Conservation (phyloP, 768 basidiomycete genomes). For the Rhodotorula babjevae region DNA sequence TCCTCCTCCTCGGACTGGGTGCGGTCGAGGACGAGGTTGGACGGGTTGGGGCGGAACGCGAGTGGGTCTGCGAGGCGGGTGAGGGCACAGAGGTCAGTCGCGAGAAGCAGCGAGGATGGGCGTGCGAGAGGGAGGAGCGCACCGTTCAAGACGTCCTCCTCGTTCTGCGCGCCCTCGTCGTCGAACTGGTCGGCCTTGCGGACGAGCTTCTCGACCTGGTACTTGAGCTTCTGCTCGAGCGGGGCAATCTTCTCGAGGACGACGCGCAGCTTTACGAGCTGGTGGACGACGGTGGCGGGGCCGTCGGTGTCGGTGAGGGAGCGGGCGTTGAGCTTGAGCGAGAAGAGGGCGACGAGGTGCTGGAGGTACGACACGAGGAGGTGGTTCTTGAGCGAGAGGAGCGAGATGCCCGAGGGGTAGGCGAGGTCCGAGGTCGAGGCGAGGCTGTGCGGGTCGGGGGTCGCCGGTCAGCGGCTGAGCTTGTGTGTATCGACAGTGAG, state of each 20-base stretch:
- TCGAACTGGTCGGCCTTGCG: conserved; percentile 61
- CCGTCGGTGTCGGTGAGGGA: conserved; percentile 31
- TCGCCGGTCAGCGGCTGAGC: neutral
- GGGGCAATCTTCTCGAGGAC: conserved; percentile 82
- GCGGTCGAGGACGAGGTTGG: conserved; percentile 56
- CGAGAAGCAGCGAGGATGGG: neutral
- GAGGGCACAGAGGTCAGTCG: neutral
- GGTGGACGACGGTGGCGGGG: conserved; percentile 56
- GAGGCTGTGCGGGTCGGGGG: neutral
- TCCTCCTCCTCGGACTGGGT: conserved; percentile 43
- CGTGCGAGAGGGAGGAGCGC: neutral
- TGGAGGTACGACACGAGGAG: conserved; percentile 79
- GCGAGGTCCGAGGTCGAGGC: conserved; percentile 12
- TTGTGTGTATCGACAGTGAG: no score
- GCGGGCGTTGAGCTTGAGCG: conserved; percentile 36
- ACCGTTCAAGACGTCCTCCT: conserved; percentile 46
- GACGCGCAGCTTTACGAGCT: conserved; percentile 70
- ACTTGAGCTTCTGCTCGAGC: conserved; percentile 79
- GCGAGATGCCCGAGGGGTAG: conserved; percentile 66
- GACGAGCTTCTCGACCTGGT: conserved; percentile 93
- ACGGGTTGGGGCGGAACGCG: conserved; percentile 84
- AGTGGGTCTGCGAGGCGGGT: conserved; percentile 63
- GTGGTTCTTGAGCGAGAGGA: conserved; percentile 82
- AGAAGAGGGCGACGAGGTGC: conserved; percentile 64
- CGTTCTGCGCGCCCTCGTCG: conserved; percentile 46